A percentile compares a stretch with the other conserved stretches of the same genome.
Conservation (phyloP, 176 grass and related monocot genomes). For the Eremochloa ophiuroides region DNA sequence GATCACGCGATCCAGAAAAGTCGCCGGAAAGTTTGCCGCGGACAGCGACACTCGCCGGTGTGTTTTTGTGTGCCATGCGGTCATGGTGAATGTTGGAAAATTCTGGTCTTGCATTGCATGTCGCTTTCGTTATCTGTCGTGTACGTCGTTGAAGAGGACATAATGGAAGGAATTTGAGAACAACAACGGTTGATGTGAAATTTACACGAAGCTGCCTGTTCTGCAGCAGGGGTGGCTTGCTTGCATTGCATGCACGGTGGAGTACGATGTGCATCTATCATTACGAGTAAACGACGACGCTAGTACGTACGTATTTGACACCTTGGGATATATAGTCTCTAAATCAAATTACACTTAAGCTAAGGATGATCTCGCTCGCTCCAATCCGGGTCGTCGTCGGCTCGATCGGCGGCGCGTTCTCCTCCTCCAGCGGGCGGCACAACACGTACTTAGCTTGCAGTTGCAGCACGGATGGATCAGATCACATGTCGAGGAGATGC, state of each 20-base stretch:
- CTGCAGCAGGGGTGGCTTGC: background rate
- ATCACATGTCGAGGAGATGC: slow-evolving; percentile 7
- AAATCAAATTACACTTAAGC: background rate
- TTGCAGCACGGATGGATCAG: too few relatives aligned
- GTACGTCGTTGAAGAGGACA: background rate
- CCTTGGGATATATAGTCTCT: too few relatives aligned
- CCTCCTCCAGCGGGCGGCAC: background rate
- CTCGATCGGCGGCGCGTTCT: background rate
- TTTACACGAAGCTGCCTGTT: background rate
- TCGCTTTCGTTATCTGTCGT: background rate
- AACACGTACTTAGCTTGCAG: too few relatives aligned
- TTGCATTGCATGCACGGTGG: background rate
- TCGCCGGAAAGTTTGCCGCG: background rate
- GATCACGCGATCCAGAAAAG: background rate
- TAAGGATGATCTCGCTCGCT: background rate
- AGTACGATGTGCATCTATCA: background rate
- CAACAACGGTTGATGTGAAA: background rate
- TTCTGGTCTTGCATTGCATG: background rate
- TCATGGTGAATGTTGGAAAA: background rate
- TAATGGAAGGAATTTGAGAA: background rate
- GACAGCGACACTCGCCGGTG: background rate
- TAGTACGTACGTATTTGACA: background rate
- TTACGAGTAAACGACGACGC: background rate
- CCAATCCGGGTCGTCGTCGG: background rate
- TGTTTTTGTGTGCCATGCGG: background rate